phyloP scores from a whole-genome alignment of 257 asterid species.

The Solanum sejunctum region DNA sequence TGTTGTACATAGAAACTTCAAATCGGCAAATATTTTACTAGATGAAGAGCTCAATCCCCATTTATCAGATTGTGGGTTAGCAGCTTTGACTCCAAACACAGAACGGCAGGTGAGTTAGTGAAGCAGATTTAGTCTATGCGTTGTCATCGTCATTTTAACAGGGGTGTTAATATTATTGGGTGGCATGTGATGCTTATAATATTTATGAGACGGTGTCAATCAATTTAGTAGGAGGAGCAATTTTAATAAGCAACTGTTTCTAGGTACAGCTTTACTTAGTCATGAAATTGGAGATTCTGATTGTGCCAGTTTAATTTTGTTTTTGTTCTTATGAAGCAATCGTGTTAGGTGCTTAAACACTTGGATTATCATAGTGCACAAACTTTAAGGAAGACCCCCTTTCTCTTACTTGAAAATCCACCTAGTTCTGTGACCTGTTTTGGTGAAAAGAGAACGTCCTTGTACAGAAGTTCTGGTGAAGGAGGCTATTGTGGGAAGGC shows the following conservation, averaged over 20 bases:
- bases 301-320: neutral
- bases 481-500: neutral
- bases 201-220: neutral
- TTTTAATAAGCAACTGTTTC: neutral
- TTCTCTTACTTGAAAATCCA: neutral
- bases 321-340: neutral
- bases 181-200: neutral
- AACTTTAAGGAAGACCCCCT: neutral
- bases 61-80: constrained; percentile 90
- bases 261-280: neutral
- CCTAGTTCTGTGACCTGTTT: neutral
- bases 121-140: neutral
- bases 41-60: constrained; percentile 93
- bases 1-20: constrained; percentile 87
- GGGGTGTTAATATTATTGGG: neutral
- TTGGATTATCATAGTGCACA: neutral
- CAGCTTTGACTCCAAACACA: constrained; percentile 76
- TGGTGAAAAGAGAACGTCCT: neutral
- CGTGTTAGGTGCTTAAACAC: neutral
- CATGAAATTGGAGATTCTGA: neutral
- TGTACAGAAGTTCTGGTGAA: neutral
- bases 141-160: neutral
- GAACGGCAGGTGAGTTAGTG: constrained; percentile 68
- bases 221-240: neutral
- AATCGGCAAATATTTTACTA: constrained; percentile 85